Base-by-base conservation (phyloP, 495 filamentous ascomycete genomes). In the Neurospora sp. region DNA sequence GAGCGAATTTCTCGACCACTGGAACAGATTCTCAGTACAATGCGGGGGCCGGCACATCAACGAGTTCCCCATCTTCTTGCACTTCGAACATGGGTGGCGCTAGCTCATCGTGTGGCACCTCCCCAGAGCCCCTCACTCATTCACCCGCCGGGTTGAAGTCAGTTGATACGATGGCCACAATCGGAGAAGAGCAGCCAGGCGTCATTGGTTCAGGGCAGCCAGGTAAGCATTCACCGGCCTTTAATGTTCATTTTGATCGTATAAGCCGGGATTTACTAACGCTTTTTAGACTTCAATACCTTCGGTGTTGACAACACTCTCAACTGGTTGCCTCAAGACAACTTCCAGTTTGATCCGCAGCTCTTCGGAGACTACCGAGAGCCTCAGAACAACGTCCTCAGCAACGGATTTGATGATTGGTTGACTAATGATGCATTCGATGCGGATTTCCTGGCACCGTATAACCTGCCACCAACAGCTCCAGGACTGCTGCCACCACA, bases 351-450 rank as follows among this genome's bases (percentile, higher is more conserved):
- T 76, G 93, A 98, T 75, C 96, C 96, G 1, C 88, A 93, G 39
- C 87, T 98, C 2, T 99, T 98, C 81, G 92, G 92, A 70, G 94
- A 95, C 76, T 98, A 97, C 82, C 90, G 96, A 45, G 96, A 99
- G 77, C 91, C 92, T 7, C 93, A 97, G 76, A 92, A 93, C 73
- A 92, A 90, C 71, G 84, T 90, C 39, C 80, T 92, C 40, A 73
- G 69, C 19, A 74, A 72, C 17, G 78, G 77, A 2, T 70, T 80
- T 28, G 78, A 81, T 40, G 77, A 81, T 38, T 78, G 73, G 43
- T 78, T 80, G 39, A 80, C 79, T 71, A 78, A 94, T 77, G 95
- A 97, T 70, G 94, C 93, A 2, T 93, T 96, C 81, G 89, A 93
- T 24, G 80, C 90, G 17, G 93, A 96, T 73, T 90, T 96, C 75